Evolutionary conservation across 1,139 yeast species (phyloP), one percentile per base, ranked within the genome.

Genomic region (Pichia sp.): DNA sequence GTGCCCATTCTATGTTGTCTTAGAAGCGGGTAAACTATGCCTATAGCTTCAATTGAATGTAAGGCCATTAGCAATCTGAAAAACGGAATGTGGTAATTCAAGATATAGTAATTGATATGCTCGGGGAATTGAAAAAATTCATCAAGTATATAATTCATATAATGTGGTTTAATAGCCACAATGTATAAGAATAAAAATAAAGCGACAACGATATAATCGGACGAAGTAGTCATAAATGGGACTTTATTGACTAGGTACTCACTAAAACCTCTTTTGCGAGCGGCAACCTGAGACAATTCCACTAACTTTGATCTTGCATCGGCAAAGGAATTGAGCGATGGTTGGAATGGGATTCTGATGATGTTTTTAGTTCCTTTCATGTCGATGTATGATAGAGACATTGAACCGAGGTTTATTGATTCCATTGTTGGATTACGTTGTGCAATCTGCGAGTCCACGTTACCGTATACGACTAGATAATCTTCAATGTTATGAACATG

Each of bases 401-500:
- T 52, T 60, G 63, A 71, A 15, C 70, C 68, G 47, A 82, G 63
- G 32, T 72, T 74, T 36, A 82, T 64, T 49, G 73, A 64, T 39
- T 74, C 71, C 57, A 80, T 72, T 52, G 71, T 70, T 18, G 57
- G 56, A 20, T 42, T 30, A 32, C 45, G 47, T n/a, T 44, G 35
- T 6, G 54, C 57, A 8, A 47, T 25, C 16, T 39, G 43, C 34
- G 41, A 27, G 38, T 52, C 55, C 20, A 54, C 53, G 15, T 74
- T 71, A 2, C 84, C 90, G 58, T 82, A 86, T 42, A 75, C 81
- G 18, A 70, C 79, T 38, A 87, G 70, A 61, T 80, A 85, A 66
- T 88, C 96, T 53, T 72, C 75, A 32, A 88, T 69, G 15, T 90
- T 77, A 62, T 85, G 69, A 53, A 71, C 70, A 68, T 86, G 94